Evolutionary conservation across 2,329 filamentous ascomycete genomes (phyloP), one percentile per base, ranked within the genome.

Genomic region (Apiospora aurea): DNA sequence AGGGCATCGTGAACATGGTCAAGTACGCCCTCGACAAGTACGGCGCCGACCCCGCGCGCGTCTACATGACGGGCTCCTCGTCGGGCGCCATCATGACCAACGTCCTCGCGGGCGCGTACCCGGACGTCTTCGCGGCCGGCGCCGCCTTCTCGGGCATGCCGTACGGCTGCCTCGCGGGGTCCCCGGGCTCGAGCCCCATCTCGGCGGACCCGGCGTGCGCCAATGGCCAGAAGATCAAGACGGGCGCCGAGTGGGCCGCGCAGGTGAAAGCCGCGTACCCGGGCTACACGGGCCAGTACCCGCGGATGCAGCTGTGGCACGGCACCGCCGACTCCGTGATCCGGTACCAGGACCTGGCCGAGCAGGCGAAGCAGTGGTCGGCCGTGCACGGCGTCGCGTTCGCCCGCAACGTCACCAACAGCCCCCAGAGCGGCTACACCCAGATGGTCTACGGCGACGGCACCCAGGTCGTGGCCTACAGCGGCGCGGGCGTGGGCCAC

Each of bases 1-100:
- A 86, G 57, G 82, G 84, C 0, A 88, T 91, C 72, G 86, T 85
- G 41, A 89, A 87, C 76, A 90, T 90, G 88, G 87, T 90, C 67
- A 83, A 79, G 46, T 89, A 88, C 75, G 82, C 87, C 4, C 79
- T 90, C 29, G 73, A 77, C 14, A 83, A 84, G 76, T 89, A 90
- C 79, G 81, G 81, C 2, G 87, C 82, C 43, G 85, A 90, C 75
- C 75, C 84, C n/a, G 80, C 76, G 71, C 83, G 82, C 71, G 87
- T 90, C 1, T 90, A 85, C 72, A 85, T 86, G 4, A 87, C 86
- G 0, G 89, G 89, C 6, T 79, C 77, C 0, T 82, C 79, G 4
- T 85, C 83, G 0, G 85, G 85, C 1, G 84, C 75, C 75, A 87
- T 87, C 83, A 86, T 87, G 85, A 85, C 85, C 64, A 86, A 87